Conservation (phyloP, 495 filamentous ascomycete genomes). For the Paragyromitra xinjiangensis region DNA sequence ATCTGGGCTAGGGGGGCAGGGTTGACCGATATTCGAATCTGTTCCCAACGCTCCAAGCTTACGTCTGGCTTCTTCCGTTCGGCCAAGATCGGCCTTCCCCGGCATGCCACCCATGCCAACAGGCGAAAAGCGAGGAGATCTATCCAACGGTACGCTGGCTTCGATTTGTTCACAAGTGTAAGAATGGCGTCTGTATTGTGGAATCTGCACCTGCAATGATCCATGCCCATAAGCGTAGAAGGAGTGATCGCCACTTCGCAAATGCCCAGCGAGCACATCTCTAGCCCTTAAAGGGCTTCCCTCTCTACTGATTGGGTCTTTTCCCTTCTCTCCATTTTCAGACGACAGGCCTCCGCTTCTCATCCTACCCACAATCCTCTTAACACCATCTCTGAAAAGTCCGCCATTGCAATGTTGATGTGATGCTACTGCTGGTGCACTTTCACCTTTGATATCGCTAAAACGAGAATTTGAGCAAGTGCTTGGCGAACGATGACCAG, state of each 20-base stretch:
- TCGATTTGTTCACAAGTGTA: constrained; percentile 50
- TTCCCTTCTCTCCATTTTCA: constrained; percentile 38
- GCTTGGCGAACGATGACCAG: constrained; percentile 41
- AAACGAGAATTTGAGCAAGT: constrained; percentile 41
- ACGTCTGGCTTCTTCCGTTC: constrained; percentile 35
- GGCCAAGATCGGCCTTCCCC: constrained; percentile 19
- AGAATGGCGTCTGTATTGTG: constrained; percentile 45
- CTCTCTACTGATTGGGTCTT: constrained; percentile 50
- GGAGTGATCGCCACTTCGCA: constrained; percentile 49
- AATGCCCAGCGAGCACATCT: constrained; percentile 47
- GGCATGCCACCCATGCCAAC: constrained; percentile 29
- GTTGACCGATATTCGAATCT: constrained; percentile 31
- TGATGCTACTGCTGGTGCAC: constrained; percentile 33
- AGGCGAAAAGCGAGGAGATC: constrained; percentile 44
- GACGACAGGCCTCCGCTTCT: constrained; percentile 45
- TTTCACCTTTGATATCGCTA: constrained; percentile 41
- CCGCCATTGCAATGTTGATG: constrained; percentile 42
- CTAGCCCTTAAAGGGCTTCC: constrained; percentile 52
- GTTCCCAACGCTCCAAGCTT: constrained; percentile 36
- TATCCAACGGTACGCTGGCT: constrained; percentile 45
- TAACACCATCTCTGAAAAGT: constrained; percentile 48
- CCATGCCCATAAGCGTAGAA: constrained; percentile 49
- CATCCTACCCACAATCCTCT: constrained; percentile 48
- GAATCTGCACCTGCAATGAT: constrained; percentile 50
- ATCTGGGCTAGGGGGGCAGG: constrained; percentile 53